These are phyloP conservation scores for Beauveria medogensis DNA, from an alignment of 2,329 filamentous ascomycete genomes.

Conservation along the genomic window DNA sequence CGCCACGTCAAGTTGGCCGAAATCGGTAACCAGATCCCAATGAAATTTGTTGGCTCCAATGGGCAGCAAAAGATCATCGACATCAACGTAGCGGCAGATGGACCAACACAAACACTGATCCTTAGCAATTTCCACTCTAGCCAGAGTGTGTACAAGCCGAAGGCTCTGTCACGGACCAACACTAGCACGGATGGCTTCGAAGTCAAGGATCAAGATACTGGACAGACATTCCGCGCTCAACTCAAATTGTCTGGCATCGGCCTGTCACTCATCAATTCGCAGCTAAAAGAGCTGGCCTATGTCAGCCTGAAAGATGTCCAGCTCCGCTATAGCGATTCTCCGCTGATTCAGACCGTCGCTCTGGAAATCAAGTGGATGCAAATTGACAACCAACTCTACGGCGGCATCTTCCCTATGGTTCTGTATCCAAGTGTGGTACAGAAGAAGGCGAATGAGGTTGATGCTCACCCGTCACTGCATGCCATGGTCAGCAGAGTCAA, in stretches of 20 bases:
- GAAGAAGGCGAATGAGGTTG: conserved; percentile 93
- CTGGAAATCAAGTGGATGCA: conserved; percentile 97
- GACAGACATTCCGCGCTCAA: conserved; percentile 82
- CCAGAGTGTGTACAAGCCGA: conserved; percentile 76
- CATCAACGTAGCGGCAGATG: conserved; percentile 90
- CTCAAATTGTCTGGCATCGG: conserved; percentile 84
- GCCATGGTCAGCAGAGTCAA: conserved; percentile 89
- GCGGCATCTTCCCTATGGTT: conserved; percentile 94
- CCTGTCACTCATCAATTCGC: conserved; percentile 85
- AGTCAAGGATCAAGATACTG: conserved; percentile 84
- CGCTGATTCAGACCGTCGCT: conserved; percentile 83
- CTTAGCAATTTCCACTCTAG: conserved; percentile 89
- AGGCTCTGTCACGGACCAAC: conserved; percentile 40
- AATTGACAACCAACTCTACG: conserved; percentile 96
- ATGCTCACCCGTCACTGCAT: conserved; percentile 90
- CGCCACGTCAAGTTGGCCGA: conserved; percentile 91
- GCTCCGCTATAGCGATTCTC: conserved; percentile 87
- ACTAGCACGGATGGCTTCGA: conserved; percentile 62
- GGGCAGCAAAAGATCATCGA: conserved; percentile 83
- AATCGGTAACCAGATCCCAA: conserved; percentile 90
- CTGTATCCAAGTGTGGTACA: conserved; percentile 96
- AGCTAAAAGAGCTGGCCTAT: conserved; percentile 87
- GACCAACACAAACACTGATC: conserved; percentile 89
- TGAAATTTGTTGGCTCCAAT: conserved; percentile 69
- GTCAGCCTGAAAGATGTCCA: conserved; percentile 87